These are phyloP conservation scores for Raphidocelis subcapitata DNA, from an alignment of 139 green algal genomes.

Conservation along the genomic window DNA sequence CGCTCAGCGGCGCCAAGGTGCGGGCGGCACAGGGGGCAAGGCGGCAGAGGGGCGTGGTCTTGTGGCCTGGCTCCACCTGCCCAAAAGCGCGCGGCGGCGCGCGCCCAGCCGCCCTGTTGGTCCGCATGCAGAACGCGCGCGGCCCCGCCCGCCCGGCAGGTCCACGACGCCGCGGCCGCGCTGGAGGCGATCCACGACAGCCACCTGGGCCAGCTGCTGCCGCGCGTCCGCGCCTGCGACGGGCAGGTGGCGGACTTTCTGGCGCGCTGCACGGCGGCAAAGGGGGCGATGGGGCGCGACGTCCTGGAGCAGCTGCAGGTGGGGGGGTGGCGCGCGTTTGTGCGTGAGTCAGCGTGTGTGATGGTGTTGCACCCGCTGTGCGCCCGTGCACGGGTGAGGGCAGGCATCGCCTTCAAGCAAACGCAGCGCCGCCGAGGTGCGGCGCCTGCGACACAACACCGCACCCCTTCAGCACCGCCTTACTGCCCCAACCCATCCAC, in stretches of 20 bases:
- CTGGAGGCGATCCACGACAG: constrained; percentile 82
- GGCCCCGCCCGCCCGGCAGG: too few relatives aligned
- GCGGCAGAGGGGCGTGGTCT: too few relatives aligned
- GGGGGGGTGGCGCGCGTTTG: background rate
- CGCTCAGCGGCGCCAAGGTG: background rate
- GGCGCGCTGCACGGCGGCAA: constrained; percentile 39
- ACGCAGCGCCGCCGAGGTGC: too few relatives aligned
- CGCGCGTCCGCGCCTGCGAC: constrained; percentile 44
- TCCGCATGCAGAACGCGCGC: too few relatives aligned
- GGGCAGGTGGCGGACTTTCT: constrained; percentile 33
- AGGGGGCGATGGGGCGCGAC: constrained; percentile 74
- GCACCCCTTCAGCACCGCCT: background rate
- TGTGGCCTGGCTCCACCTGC: too few relatives aligned
- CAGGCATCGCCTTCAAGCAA: background rate
- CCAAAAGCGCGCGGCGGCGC: too few relatives aligned
- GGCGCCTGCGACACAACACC: too few relatives aligned
- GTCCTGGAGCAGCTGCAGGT: constrained; percentile 80
- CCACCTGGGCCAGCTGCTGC: constrained; percentile 65
- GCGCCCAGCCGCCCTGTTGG: too few relatives aligned
- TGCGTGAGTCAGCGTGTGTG: background rate
- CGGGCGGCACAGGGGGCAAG: too few relatives aligned
- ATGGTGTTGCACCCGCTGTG: background rate
- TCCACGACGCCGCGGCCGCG: constrained; percentile 64
- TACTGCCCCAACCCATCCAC: too few relatives aligned
- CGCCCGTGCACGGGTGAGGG: background rate